phyloP scores from a whole-genome alignment of 495 filamentous ascomycete genomes.

The Talaromyces ruber region DNA sequence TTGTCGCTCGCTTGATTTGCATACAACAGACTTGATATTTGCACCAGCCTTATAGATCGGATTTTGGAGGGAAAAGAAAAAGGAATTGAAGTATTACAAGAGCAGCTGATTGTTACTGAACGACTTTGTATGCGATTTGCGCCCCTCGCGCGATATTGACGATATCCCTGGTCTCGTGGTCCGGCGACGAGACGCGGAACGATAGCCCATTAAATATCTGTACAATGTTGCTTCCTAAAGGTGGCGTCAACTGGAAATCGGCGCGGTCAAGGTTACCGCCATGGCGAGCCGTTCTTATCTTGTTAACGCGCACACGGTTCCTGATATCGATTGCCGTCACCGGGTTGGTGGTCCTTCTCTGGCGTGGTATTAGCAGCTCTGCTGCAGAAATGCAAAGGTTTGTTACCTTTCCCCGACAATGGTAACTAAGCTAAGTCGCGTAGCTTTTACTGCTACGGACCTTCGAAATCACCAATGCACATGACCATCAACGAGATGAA shows the following conservation, averaged over 20 bases:
- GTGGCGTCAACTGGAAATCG: slow-evolving; percentile 89
- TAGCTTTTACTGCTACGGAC: slow-evolving; percentile 97
- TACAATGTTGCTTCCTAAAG: slow-evolving; percentile 72
- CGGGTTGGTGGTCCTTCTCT: slow-evolving; percentile 74
- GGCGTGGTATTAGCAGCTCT: slow-evolving; percentile 74
- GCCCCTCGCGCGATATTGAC: not conserved
- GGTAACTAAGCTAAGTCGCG: slow-evolving; percentile 5
- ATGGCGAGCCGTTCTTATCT: slow-evolving; percentile 66
- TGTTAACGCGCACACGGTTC: slow-evolving; percentile 72
- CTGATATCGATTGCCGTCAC: slow-evolving; percentile 65
- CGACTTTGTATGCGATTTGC: not conserved
- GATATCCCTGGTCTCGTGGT: not conserved
- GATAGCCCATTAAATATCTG: not conserved
- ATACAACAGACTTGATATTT: not conserved
- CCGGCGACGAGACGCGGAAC: not conserved
- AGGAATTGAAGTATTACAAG: not conserved
- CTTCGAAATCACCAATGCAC: slow-evolving; percentile 84
- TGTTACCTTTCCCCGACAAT: slow-evolving; percentile 12
- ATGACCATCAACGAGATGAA: slow-evolving; percentile 87
- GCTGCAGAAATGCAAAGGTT: slow-evolving; percentile 91
- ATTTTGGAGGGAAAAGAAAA: too few relatives aligned
- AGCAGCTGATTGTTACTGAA: not conserved
- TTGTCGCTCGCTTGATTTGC: not conserved
- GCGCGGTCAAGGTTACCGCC: slow-evolving; percentile 75
- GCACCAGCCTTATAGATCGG: not conserved